These are phyloP conservation scores for Schoenoplectus triqueter DNA, from an alignment of 202 grass and related monocot genomes.

Conservation along the genomic window DNA sequence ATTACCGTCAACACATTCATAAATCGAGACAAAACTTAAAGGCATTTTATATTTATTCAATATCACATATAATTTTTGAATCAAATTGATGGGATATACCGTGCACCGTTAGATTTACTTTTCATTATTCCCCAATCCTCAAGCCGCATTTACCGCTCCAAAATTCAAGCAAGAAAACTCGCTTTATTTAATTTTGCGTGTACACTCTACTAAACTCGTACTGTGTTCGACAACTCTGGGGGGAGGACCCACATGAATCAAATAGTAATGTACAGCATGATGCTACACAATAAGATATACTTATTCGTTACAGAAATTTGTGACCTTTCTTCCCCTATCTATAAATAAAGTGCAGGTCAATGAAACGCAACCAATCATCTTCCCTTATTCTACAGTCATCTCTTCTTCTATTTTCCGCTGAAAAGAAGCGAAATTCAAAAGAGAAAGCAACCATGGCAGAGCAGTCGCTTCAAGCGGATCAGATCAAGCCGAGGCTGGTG, in stretches of 20 bases:
- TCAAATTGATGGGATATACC: too few relatives aligned
- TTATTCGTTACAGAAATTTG: neutral
- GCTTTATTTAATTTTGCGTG: neutral
- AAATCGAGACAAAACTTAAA: too few relatives aligned
- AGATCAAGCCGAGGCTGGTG: constrained; percentile 45
- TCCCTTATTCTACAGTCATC: neutral
- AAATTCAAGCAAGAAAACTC: neutral
- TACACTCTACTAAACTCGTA: neutral
- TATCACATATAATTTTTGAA: too few relatives aligned
- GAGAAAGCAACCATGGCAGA: constrained; percentile 28
- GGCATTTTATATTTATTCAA: too few relatives aligned
- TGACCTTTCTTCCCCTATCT: neutral
- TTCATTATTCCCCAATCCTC: neutral
- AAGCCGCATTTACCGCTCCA: neutral
- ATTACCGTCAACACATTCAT: too few relatives aligned
- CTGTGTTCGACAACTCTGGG: neutral
- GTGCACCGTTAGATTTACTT: neutral
- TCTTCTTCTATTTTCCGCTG: neutral
- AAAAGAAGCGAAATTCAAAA: neutral
- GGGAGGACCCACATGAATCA: neutral
- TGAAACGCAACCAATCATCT: constrained; percentile 14
- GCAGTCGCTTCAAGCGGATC: neutral
- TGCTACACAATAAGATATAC: neutral
- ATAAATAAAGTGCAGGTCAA: constrained; percentile 1
- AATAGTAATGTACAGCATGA: neutral